These are phyloP conservation scores for Colletotrichum euphorbiae DNA, from an alignment of 2,329 filamentous ascomycete genomes.

Conservation along the genomic window DNA sequence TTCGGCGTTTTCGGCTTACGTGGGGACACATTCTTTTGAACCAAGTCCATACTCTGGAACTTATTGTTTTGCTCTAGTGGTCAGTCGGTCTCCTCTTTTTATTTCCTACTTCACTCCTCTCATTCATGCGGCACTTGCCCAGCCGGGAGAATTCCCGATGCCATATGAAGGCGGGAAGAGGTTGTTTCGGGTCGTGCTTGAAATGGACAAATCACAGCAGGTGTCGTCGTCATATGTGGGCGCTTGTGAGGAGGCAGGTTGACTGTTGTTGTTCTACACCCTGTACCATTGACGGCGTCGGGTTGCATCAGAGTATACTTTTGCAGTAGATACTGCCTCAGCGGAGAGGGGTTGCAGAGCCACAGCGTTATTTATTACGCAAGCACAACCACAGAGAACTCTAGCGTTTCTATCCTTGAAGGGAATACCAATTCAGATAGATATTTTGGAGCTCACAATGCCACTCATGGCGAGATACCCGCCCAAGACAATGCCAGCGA, in stretches of 20 bases:
- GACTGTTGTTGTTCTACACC: constrained; percentile 9
- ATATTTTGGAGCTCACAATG: constrained; percentile 22
- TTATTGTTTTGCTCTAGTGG: constrained; percentile 1
- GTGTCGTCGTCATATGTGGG: constrained; percentile 28
- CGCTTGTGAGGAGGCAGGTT: neutral
- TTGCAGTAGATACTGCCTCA: constrained; percentile 24
- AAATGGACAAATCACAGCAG: neutral
- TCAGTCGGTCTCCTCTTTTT: constrained; percentile 11
- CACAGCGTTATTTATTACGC: neutral
- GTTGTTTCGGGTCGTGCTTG: constrained; percentile 4
- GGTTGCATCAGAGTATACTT: constrained; percentile 16
- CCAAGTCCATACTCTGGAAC: constrained; percentile 26
- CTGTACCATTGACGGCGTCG: neutral
- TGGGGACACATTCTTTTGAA: constrained; percentile 15
- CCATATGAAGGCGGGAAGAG: neutral
- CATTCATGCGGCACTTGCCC: neutral
- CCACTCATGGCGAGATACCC: constrained; percentile 17
- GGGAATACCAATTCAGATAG: constrained; percentile 33
- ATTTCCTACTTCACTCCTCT: constrained; percentile 10
- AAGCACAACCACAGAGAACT: neutral
- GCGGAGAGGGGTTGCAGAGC: neutral
- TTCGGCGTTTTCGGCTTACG: constrained; percentile 32
- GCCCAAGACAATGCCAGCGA: constrained; percentile 3
- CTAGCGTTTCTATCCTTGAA: neutral
- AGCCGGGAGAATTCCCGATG: constrained; percentile 2